These are phyloP conservation scores for Ganoderma resinaceum DNA, from an alignment of 1,284 basidiomycete genomes.

Conservation along the genomic window DNA sequence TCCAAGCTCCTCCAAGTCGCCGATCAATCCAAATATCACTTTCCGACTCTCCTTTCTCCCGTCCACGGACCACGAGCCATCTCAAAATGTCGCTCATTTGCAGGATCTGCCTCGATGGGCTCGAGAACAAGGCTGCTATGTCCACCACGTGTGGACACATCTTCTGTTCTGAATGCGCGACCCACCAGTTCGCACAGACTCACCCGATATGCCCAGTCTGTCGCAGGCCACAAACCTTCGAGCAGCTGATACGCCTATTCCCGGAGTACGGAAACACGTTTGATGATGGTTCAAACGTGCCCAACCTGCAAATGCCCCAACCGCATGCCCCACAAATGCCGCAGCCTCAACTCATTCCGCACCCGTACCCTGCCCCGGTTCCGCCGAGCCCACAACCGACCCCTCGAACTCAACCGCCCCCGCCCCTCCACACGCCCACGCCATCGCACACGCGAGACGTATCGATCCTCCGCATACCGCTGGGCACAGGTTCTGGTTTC, in stretches of 20 bases:
- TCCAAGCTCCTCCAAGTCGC: neutral
- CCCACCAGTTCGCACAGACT: constrained; percentile 28
- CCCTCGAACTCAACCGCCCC: neutral
- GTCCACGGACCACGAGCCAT: neutral
- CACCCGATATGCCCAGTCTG: constrained; percentile 31
- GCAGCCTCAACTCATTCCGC: neutral
- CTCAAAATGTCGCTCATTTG: constrained; percentile 17
- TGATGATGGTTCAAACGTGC: neutral
- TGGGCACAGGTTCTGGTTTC: neutral
- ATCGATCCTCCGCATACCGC: neutral
- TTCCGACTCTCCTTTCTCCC: neutral
- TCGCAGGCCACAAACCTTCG: constrained; percentile 23
- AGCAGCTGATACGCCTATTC: constrained; percentile 30
- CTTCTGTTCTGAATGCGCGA: constrained; percentile 35
- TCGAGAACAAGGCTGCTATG: constrained; percentile 19
- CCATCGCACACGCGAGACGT: neutral
- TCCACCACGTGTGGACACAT: constrained; percentile 19
- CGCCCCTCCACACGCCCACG: neutral
- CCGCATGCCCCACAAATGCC: neutral
- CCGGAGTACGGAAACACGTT: constrained; percentile 8
- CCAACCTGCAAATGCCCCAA: neutral
- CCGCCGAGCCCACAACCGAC: neutral
- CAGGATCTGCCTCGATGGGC: constrained; percentile 32
- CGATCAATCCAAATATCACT: constrained; percentile 1
- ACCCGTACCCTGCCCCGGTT: neutral